Evolutionary conservation across 805 yeast species (phyloP), one percentile per base, ranked within the genome.

Genomic region (Pichia phayaonensis): DNA sequence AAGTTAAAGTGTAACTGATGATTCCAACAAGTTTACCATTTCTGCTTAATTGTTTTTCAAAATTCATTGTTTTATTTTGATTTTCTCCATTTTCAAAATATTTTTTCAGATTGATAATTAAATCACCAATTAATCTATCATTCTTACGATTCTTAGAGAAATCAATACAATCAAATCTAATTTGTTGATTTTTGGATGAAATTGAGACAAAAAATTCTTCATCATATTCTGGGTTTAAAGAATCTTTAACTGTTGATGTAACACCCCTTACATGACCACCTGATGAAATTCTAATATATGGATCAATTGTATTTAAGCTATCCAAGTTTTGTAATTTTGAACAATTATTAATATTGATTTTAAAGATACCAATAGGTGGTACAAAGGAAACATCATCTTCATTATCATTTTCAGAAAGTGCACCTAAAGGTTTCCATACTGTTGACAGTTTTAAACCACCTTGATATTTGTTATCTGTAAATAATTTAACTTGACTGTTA

Each of bases 301-400:
- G 94, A 65, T 86, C 90, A 59, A 85, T 81, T 50, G 76, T 79
- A 50, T 94, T 92, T 46, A 84, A 76, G 16, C 81, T 74, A 57
- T 84, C 86, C 57, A 84, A 67, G 57, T 81, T 71, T 57, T 74
- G 70, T 57, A 82, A 66, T 40, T 79, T 76, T 12, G 62, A 62
- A 18, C 83, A 84, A 34, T 72, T 67, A 52, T 81, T 73, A 45
- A 86, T 58, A 59, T 79, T 81, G 39, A 86, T 59, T 68, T 83
- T 77, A 26, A 81, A 62, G 40, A 80, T 81, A 57, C 92, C 95
- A 54, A 86, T 71, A 40, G 92, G 81, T 15, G 85, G 79, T 56
- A 72, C 69, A 47, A 72, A 72, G 45, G 70, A 67, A 15, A 72
- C 69, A 46, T 73, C 69, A 23, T 54, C 58, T 45, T 73, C 75